phyloP scores from a whole-genome alignment of 371 early-diverging fungal species.

The Dinochytrium kinnereticum region DNA sequence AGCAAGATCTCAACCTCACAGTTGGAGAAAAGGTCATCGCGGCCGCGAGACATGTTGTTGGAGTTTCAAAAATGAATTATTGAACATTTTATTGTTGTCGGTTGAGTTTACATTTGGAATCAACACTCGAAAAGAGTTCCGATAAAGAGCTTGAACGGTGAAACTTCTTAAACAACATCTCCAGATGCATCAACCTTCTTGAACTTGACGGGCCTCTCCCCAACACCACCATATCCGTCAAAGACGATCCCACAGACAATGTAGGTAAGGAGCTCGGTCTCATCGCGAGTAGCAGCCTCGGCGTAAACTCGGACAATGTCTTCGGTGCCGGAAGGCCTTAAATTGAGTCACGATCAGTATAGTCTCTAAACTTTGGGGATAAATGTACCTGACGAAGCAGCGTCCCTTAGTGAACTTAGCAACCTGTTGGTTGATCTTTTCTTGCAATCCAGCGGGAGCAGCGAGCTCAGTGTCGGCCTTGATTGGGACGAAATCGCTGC shows the following conservation, averaged over 20 bases:
- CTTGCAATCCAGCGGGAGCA: slow-evolving; percentile 90
- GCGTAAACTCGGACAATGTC: slow-evolving; percentile 99
- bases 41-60: neutral
- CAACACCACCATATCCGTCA: slow-evolving; percentile 91
- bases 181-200: slow-evolving; percentile 30
- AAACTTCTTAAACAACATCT: slow-evolving; percentile 13
- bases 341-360: neutral
- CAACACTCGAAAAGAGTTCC: no score
- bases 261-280: slow-evolving; percentile 48
- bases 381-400: slow-evolving; percentile 85
- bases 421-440: slow-evolving; percentile 81
- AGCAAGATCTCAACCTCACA: neutral
- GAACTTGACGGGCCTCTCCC: slow-evolving; percentile 73
- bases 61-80: no score
- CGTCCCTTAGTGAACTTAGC: slow-evolving; percentile 84
- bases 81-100: no score
- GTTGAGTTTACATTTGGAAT: no score
- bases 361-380: neutral
- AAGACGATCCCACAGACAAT: slow-evolving; percentile 75
- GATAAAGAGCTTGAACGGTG: no score
- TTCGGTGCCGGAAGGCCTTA: slow-evolving; percentile 99
- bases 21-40: neutral
- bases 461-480: slow-evolving; percentile 94
- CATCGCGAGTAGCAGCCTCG: slow-evolving; percentile 83
- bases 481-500: slow-evolving; percentile 89